Evolutionary conservation across 1,139 yeast genomes (phyloP).

Genomic region (Saccharomyces hybrid): DNA sequence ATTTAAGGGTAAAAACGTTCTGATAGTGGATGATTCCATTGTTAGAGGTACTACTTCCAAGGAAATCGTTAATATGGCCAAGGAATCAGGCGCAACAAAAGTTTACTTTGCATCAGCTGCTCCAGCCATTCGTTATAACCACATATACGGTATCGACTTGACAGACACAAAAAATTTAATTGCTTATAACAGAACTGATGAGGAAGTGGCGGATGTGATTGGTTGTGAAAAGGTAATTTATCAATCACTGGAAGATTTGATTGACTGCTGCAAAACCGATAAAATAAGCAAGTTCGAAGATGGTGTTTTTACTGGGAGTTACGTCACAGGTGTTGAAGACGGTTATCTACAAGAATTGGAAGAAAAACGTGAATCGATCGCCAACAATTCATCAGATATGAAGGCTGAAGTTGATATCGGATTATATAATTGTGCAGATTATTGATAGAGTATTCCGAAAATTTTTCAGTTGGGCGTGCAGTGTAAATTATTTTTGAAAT

Average conservation of each 20-base stretch:
- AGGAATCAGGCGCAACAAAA: slow-evolving; percentile 91
- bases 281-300: slow-evolving; percentile 59
- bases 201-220: slow-evolving; percentile 64
- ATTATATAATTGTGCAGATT: slow-evolving; percentile 81
- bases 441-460: slow-evolving; percentile 22
- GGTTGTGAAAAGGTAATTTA: slow-evolving; percentile 91
- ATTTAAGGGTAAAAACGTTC: slow-evolving; percentile 76
- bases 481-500: not conserved
- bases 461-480: not conserved
- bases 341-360: slow-evolving; percentile 77
- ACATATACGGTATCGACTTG: slow-evolving; percentile 92
- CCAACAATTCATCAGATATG: slow-evolving; percentile 38
- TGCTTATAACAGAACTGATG: slow-evolving; percentile 70
- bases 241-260: slow-evolving; percentile 75
- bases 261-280: slow-evolving; percentile 66
- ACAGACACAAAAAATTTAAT: slow-evolving; percentile 94
- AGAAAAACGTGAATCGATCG: slow-evolving; percentile 49
- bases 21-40: slow-evolving; percentile 92
- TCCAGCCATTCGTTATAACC: slow-evolving; percentile 92
- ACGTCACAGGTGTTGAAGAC: slow-evolving; percentile 87
- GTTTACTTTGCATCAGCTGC: slow-evolving; percentile 97
- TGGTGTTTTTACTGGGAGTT: slow-evolving; percentile 95
- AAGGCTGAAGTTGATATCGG: slow-evolving; percentile 92
- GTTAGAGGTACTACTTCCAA: slow-evolving; percentile 96
- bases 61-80: slow-evolving; percentile 95